These are phyloP conservation scores for Penicillium sp. DNA, from an alignment of 2,329 filamentous ascomycete genomes.

Conservation along the genomic window DNA sequence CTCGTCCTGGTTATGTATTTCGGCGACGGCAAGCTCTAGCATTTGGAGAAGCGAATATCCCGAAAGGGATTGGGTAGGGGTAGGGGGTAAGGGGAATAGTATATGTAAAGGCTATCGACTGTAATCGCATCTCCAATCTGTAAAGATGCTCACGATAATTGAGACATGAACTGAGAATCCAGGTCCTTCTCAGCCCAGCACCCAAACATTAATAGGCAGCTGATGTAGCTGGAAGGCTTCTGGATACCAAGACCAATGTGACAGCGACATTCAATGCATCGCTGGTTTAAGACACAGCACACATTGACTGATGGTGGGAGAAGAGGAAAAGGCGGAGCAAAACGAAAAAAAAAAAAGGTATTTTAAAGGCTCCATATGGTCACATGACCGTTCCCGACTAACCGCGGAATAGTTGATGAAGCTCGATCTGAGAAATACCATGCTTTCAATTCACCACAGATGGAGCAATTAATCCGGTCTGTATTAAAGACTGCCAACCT, in stretches of 20 bases:
- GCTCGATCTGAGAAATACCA: constrained; percentile 3
- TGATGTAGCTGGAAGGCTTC: neutral
- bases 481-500: constrained; percentile 22
- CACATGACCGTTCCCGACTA: constrained; percentile 13
- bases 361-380: constrained; percentile 12
- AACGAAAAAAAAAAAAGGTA: constrained; percentile 9
- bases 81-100: neutral
- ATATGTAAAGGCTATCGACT: neutral
- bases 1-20: constrained; percentile 48
- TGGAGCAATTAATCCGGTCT: constrained; percentile 31
- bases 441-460: constrained; percentile 11
- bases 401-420: constrained; percentile 1
- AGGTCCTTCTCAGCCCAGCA: neutral
- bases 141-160: neutral
- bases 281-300: neutral
- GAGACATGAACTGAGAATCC: neutral
- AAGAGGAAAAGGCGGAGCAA: neutral
- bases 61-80: constrained; percentile 1
- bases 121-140: neutral
- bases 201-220: constrained; percentile 17
- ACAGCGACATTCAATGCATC: neutral
- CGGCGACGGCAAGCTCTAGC: constrained; percentile 57
- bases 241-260: neutral
- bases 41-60: constrained; percentile 44
- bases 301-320: neutral